A percentile compares a stretch with the other conserved stretches of the same genome.
Conservation (phyloP, 768 basidiomycete species). For the Aureoboletus auriporus region DNA sequence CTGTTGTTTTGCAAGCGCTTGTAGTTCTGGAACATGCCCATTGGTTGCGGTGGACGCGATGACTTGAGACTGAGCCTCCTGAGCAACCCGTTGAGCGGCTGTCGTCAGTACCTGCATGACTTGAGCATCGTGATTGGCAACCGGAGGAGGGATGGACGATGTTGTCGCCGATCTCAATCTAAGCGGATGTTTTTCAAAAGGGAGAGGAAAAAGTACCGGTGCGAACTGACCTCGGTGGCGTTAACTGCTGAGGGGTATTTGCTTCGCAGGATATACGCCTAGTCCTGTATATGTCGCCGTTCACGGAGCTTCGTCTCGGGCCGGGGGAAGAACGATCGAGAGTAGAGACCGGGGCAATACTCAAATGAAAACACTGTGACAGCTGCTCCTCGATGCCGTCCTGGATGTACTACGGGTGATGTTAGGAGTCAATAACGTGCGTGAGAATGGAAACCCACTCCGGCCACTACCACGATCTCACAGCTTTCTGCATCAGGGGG, state of each 20-base stretch:
- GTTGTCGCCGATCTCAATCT: constrained; percentile 32
- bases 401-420: constrained; percentile 43
- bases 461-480: constrained; percentile 71
- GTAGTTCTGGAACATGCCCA: constrained; percentile 45
- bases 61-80: constrained; percentile 67
- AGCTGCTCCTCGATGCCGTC: constrained; percentile 74
- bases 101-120: constrained; percentile 75
- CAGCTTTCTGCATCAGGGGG: constrained; percentile 71
- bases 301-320: constrained; percentile 46
- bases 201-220: background rate
- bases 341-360: constrained; percentile 63
- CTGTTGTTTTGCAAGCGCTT: constrained; percentile 76
- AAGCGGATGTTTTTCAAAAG: constrained; percentile 2
- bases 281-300: constrained; percentile 38
- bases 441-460: constrained; percentile 43
- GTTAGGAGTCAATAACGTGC: constrained; percentile 8
- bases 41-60: constrained; percentile 49
- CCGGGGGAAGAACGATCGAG: constrained; percentile 42
- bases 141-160: constrained; percentile 30
- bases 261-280: constrained; percentile 42
- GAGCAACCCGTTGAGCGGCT: constrained; percentile 74
- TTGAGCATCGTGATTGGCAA: constrained; percentile 55
- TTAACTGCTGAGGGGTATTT: constrained; percentile 27
- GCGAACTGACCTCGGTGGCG: constrained; percentile 26
- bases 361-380: constrained; percentile 62